Percentiles rank a stretch among this genome's conserved stretches.
phyloP scores from a whole-genome alignment of 176 grass and related monocot genomes.

The Aegilops umbellulata region DNA sequence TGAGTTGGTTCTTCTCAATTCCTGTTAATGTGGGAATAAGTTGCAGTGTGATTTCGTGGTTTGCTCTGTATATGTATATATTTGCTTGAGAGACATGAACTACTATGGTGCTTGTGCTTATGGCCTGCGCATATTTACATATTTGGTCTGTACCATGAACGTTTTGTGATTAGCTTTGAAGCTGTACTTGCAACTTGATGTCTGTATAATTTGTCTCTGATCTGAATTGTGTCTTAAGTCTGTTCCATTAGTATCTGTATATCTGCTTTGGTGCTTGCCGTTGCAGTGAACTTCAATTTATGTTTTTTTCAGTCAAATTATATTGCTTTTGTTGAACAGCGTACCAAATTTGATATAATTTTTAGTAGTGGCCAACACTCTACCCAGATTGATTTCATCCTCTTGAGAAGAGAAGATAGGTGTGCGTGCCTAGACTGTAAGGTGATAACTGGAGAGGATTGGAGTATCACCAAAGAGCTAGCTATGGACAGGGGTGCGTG shows the following conservation, averaged over 20 bases:
- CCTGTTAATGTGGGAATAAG: slow-evolving; percentile 41
- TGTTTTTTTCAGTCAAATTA: not conserved
- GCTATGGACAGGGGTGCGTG: no score
- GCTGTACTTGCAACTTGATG: not conserved
- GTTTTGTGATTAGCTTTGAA: not conserved
- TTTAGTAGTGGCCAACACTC: no score
- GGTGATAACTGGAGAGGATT: no score
- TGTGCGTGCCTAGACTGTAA: no score
- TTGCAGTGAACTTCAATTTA: not conserved
- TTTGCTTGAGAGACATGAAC: slow-evolving; percentile 18
- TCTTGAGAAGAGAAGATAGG: no score
- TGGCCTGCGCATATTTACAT: not conserved
- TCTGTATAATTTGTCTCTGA: not conserved
- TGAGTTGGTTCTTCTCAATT: slow-evolving; percentile 44
- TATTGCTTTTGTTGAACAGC: not conserved
- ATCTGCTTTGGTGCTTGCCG: not conserved
- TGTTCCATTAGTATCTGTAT: not conserved
- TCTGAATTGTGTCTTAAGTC: not conserved
- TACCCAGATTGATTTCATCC: no score
- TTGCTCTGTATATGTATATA: slow-evolving; percentile 41
- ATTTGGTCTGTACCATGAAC: slow-evolving; percentile 11
- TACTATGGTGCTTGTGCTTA: not conserved
- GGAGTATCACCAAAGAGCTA: no score
- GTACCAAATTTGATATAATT: not conserved
- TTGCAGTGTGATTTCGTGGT: slow-evolving; percentile 12